Evolutionary conservation across 805 yeast species (phyloP), one percentile per base, ranked within the genome.

Genomic region (Priceomyces carsonii): DNA sequence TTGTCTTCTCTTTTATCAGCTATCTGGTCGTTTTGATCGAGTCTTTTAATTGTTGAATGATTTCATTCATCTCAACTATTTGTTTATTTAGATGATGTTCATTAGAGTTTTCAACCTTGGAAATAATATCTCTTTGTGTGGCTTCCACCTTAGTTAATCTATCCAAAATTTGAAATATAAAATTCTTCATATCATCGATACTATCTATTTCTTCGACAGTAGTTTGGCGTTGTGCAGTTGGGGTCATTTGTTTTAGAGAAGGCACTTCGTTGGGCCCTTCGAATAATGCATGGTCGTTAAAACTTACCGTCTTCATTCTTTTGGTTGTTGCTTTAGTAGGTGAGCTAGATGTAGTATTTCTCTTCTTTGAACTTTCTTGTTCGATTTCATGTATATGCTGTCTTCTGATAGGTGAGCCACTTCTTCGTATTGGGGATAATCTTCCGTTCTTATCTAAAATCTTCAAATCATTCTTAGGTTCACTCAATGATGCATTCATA

Each of bases 381-480:
- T 63, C 69, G 29, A 61, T 50, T 33, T 58, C 57, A 22, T 40
- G 45, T 10, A 63, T 63, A 18, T 45, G 48, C 27, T 48, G 51
- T 21, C 69, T 46, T 22, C 68, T 48, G 26, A 47, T 49, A 2
- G 69, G 68, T 2, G 68, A 62, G 6, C 69, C 69, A 27, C 66
- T 59, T 32, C 57, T 46, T 35, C 57, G 47, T 6, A 55, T 44
- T 6, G 64, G 58, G 1, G 62, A 53, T 8, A 39, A 29, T 14
- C 35, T 18, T 3, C 34, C 38, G 9, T 22, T 19, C 17, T n/a
- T 8, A 10, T 21, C 9, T 21, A 21, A 10, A 8, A 8, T 10
- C 10, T 21, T 21, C 8, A 10, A 21, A 21, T 21, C 10, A 8
- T 10, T 21, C n/a, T n/a, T n/a, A n/a, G n/a, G n/a, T n/a, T n/a